Percentiles rank a stretch among this genome's conserved stretches.
phyloP scores from a whole-genome alignment of 2,329 filamentous ascomycete species.

The Colletotrichum sp. region DNA sequence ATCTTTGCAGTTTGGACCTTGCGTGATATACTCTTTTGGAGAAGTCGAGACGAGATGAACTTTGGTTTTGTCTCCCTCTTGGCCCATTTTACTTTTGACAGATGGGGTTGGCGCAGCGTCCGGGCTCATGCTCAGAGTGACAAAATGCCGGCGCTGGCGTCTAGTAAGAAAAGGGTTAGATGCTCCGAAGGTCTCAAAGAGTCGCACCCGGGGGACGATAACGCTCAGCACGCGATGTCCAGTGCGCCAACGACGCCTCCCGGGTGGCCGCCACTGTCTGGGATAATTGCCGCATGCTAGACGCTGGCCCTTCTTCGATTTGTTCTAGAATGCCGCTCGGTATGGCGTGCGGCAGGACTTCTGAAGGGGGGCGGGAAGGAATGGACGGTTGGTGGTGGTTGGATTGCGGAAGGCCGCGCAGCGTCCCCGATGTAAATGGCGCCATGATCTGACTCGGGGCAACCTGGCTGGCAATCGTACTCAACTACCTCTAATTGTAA shows the following conservation, averaged over 20 bases:
- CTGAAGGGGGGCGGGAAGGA: not conserved
- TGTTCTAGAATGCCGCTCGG: conserved; percentile 1
- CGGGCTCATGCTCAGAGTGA: not conserved
- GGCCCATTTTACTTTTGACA: not conserved
- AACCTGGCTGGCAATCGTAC: not conserved
- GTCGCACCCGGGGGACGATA: not conserved
- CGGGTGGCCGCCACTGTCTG: not conserved
- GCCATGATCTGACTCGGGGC: not conserved
- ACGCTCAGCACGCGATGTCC: not conserved
- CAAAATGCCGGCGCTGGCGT: not conserved
- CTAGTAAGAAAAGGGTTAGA: not conserved
- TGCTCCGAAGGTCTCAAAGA: not conserved
- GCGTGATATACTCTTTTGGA: not conserved
- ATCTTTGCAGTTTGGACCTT: not conserved
- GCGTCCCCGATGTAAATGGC: not conserved
- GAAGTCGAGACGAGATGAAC: not conserved
- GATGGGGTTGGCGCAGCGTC: not conserved
- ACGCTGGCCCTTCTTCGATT: not conserved
- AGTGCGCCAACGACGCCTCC: not conserved
- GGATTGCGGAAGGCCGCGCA: not conserved
- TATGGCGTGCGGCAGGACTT: not conserved
- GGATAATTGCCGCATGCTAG: not conserved
- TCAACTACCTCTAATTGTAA: not conserved
- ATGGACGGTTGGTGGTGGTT: not conserved
- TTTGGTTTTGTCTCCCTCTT: not conserved